Evolutionary conservation across 805 yeast species (phyloP), one percentile per base, ranked within the genome.

Genomic region (Huiozyma naganishii): DNA sequence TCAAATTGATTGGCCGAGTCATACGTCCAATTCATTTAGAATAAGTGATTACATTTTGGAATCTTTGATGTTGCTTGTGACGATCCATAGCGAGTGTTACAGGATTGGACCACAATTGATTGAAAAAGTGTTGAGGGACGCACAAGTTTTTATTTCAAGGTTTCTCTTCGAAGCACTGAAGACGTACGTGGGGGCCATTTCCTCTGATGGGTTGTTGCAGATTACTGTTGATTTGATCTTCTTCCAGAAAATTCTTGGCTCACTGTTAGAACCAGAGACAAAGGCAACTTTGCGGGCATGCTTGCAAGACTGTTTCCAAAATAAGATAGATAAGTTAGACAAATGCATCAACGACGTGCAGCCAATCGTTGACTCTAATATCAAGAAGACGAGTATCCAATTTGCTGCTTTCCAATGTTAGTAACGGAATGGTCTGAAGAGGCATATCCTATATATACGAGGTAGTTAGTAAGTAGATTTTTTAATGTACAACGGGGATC

Each of bases 201-300:
- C 75, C 0, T 58, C 67, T 7, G 71, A 67, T 32, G 79, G 79
- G 1, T 56, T 72, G 36, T 58, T 72, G 43, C 83, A 77, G 54
- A 65, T 70, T 2, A 65, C 72, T 0, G 70, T 77, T 3, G 83
- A 78, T 51, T 52, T 77, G 28, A 76, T 74, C 52, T 76, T 77
- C 50, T 67, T 76, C 54, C 66, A 70, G 39, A 59, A 49, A 40
- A 54, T 58, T 36, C 39, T 60, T 9, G 59, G 58, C 3, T 40
- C 51, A 1, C 46, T 58, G 38, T 47, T 62, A 37, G 63, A 61
- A 39, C 50, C 54, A 32, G 64, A 61, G 34, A 59, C 64, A 9
- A 50, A 55, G 40, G 57, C 57, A 5, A 58, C 62, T 3, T 39
- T 61, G 27, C 51, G 49, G 37, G 64, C 64, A 6, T 55, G 54